Evolutionary conservation across 1,139 yeast species (phyloP), one percentile per base, ranked within the genome.

Genomic region (Candida sp.): DNA sequence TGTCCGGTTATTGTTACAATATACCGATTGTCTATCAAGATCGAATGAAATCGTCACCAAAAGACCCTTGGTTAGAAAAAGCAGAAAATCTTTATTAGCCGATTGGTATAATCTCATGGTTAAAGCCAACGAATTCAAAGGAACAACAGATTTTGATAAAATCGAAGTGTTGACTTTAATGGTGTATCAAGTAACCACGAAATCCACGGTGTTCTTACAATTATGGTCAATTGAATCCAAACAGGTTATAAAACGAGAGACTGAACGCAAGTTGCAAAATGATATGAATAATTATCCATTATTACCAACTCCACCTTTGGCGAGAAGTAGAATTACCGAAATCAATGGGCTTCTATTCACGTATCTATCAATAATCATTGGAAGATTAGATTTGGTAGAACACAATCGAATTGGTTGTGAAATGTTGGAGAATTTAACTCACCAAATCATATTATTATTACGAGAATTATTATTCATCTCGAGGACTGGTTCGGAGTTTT

Each of bases 41-140:
- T 85, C 95, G 12, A 84, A 89, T 48, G 84, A 82, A 36, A 76
- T 88, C 35, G 96, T 91, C 4, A 81, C 83, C 48, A 75, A 79
- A 47, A 76, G 83, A 39, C 88, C 90, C 3, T 64, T 79, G 5
- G 82, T 93, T 19, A 72, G 95, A 43, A 84, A 80, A 52, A 75
- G 86, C 46, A 76, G 99, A 52, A 91, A 91, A 62, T 75, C 84
- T 21, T 68, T 93, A 45, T 77, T 93, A 38, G 91, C 96, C 1
- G 97, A 91, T 58, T 87, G 97, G 86, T 91, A 95, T 44, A 86
- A 84, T 47, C 70, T 93, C 38, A 90, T 91, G 78, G 79, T 86
- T 7, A 85, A 87, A 54, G 97, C 97, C 3, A 89, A 87, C 55
- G 89, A 87, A 45, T 87, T 82, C 58, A 82, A 85, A 56, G 84